Conservation (phyloP, 305 asterid genomes). For the Solanum hybrid region DNA sequence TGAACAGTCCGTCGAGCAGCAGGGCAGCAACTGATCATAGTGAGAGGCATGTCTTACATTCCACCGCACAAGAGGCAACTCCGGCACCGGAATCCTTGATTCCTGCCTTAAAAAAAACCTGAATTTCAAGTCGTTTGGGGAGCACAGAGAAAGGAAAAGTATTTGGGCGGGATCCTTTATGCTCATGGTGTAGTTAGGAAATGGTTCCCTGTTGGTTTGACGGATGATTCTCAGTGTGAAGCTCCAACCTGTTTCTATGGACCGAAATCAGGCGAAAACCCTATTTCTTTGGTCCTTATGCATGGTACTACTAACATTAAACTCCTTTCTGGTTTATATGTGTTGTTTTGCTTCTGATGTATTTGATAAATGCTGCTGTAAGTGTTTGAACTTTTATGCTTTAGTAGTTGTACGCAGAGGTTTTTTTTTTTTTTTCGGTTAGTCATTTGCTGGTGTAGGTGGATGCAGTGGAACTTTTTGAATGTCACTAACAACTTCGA, state of each 20-base stretch:
- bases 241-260: neutral
- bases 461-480: neutral
- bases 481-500: neutral
- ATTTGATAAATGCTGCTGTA: neutral
- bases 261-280: neutral
- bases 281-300: neutral
- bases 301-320: neutral
- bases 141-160: neutral
- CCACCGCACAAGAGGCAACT: neutral
- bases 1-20: neutral
- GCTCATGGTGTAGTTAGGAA: neutral
- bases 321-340: neutral
- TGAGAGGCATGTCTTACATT: neutral
- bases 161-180: neutral
- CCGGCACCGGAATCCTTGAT: neutral
- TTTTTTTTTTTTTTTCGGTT: neutral
- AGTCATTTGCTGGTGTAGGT: neutral
- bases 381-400: neutral
- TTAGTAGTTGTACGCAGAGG: neutral
- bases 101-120: neutral
- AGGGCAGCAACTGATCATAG: neutral
- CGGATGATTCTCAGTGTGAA: neutral
- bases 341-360: neutral
- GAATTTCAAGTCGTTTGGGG: neutral
- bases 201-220: neutral